A percentile compares a stretch with the other conserved stretches of the same genome.
These are phyloP conservation scores for Nemania abortiva DNA, from an alignment of 2,329 filamentous ascomycete genomes.

Conservation along the genomic window DNA sequence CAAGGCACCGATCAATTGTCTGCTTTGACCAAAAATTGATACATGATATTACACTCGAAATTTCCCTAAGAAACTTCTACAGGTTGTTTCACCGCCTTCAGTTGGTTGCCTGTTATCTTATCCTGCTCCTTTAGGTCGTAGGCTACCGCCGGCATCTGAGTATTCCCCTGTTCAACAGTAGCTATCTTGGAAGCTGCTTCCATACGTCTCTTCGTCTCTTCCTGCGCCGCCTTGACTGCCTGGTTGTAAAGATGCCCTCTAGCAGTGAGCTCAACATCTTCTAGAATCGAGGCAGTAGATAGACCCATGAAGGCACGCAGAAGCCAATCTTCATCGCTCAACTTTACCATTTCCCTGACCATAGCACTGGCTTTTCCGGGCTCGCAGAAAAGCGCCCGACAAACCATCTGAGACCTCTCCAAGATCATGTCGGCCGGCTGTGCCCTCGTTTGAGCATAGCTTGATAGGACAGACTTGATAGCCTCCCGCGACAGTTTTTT, in stretches of 20 bases:
- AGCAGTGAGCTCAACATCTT: slow-evolving; percentile 12
- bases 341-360: slow-evolving; percentile 1
- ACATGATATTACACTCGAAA: not conserved
- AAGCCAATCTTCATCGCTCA: slow-evolving; percentile 14
- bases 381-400: slow-evolving; percentile 8
- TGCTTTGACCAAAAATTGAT: slow-evolving; percentile 8
- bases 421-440: slow-evolving; percentile 7
- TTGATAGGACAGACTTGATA: slow-evolving; percentile 9
- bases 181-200: not conserved
- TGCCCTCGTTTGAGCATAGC: slow-evolving; percentile 11
- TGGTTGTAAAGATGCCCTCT: slow-evolving; percentile 5
- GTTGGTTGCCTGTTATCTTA: not conserved
- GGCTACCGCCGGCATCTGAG: not conserved
- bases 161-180: not conserved
- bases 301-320: not conserved
- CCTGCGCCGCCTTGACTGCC: slow-evolving; percentile 10
- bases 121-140: not conserved
- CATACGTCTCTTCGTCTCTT: slow-evolving; percentile 7
- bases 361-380: not conserved
- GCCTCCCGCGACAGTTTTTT: slow-evolving; percentile 10
- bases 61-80: not conserved
- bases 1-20: not conserved
- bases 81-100: not conserved
- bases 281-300: slow-evolving; percentile 4
- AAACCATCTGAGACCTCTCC: slow-evolving; percentile 10